Percentiles rank a stretch among this genome's conserved stretches.
Evolutionary conservation across 1,284 basidiomycete species (phyloP).

Genomic region (Lentinus polychrous): DNA sequence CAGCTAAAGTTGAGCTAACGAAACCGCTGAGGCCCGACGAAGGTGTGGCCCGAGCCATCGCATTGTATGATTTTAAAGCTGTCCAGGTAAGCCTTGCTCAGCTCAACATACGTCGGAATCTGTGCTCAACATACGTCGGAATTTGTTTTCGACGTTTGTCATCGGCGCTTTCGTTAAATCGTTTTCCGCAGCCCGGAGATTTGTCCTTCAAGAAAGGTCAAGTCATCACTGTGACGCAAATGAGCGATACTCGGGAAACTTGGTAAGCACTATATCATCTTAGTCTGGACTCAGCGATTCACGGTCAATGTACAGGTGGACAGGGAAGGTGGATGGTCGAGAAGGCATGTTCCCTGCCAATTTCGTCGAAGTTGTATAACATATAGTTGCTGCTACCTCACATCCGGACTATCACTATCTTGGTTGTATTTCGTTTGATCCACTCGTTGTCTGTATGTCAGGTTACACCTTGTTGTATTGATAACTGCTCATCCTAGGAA

Average conservation of each 20-base stretch:
- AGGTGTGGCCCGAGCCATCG: slow-evolving; percentile 70
- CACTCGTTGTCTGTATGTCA: too few relatives aligned
- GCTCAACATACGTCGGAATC: slow-evolving; percentile 2
- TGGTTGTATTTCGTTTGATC: too few relatives aligned
- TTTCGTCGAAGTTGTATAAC: slow-evolving; percentile 41
- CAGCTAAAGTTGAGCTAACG: slow-evolving; percentile 43
- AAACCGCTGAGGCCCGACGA: slow-evolving; percentile 43
- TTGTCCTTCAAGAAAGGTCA: slow-evolving; percentile 82
- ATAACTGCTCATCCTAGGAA: too few relatives aligned
- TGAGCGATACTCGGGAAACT: slow-evolving; percentile 71
- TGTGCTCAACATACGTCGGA: too few relatives aligned
- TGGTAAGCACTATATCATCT: too few relatives aligned
- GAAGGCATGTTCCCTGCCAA: slow-evolving; percentile 51
- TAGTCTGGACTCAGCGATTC: too few relatives aligned
- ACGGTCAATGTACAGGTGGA: slow-evolving; percentile 61
- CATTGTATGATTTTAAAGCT: slow-evolving; percentile 72
- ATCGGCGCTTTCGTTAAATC: background rate
- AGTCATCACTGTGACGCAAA: slow-evolving; percentile 69
- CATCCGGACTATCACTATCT: too few relatives aligned
- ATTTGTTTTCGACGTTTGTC: background rate
- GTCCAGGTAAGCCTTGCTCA: slow-evolving; percentile 43
- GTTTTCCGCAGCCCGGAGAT: slow-evolving; percentile 58
- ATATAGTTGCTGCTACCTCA: background rate
- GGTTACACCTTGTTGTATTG: too few relatives aligned
- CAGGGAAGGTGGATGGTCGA: slow-evolving; percentile 35